A percentile compares a stretch with the other conserved stretches of the same genome.
phyloP scores from a whole-genome alignment of 169 alveolate genomes.

The Blepharisma undulans region DNA sequence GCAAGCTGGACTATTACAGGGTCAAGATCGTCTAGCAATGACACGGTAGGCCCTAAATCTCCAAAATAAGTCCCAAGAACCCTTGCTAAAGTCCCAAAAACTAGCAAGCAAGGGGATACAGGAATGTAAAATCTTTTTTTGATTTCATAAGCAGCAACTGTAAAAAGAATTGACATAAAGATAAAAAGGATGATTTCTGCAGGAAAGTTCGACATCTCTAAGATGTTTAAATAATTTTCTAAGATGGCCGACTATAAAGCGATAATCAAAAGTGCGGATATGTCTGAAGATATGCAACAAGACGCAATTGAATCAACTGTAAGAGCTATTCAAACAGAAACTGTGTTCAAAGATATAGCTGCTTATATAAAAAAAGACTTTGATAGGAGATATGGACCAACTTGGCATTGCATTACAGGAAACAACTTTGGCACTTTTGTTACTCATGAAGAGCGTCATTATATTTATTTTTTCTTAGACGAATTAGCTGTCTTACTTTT shows the following conservation, averaged over 20 bases:
- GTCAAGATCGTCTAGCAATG: neutral
- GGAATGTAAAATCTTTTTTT: conserved; percentile 12
- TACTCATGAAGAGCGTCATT: conserved; percentile 80
- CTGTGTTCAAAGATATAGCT: conserved; percentile 71
- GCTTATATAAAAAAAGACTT: conserved; percentile 71
- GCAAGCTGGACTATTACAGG: conserved; percentile 44
- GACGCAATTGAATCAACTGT: conserved; percentile 71
- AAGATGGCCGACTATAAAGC: conserved; percentile 39
- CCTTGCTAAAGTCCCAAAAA: neutral
- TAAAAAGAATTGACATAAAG: neutral
- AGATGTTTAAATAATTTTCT: neutral
- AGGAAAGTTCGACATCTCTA: neutral
- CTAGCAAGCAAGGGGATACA: neutral
- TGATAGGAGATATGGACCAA: conserved; percentile 73
- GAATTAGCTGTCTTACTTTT: conserved; percentile 59
- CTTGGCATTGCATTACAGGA: conserved; percentile 84
- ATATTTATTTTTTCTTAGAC: conserved; percentile 72
- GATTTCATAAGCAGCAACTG: neutral
- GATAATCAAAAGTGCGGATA: conserved; percentile 43
- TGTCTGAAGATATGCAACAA: conserved; percentile 56
- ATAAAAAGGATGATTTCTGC: conserved; percentile 8
- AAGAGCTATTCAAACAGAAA: conserved; percentile 55
- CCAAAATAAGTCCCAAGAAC: neutral
- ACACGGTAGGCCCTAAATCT: neutral
- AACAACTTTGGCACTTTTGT: conserved; percentile 81